Percentiles rank a stretch among this genome's conserved stretches.
Evolutionary conservation across 805 yeast genomes (phyloP).

Genomic region (Saccharomycopsis sp.): DNA sequence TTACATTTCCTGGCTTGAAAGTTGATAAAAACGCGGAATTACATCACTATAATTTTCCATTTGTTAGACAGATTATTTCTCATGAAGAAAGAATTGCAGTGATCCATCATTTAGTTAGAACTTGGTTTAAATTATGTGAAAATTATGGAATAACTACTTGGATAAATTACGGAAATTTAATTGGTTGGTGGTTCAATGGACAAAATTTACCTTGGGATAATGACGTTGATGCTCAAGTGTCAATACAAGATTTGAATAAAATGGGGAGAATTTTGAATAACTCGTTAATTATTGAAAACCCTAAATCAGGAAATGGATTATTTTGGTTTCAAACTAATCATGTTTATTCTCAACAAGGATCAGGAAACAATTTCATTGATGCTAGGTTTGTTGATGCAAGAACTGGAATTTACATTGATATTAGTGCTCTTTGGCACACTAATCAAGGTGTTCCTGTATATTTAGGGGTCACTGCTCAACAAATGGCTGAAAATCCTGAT

Average conservation of each 20-base stretch:
- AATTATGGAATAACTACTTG: constrained; percentile 43
- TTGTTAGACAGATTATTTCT: constrained; percentile 27
- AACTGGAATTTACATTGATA: constrained; percentile 44
- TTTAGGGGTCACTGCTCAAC: constrained; percentile 30
- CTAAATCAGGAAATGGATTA: constrained; percentile 29
- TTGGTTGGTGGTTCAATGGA: constrained; percentile 60
- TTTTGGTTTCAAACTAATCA: constrained; percentile 31
- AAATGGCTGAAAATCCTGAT: constrained; percentile 12
- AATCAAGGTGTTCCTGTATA: constrained; percentile 31
- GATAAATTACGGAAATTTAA: constrained; percentile 58
- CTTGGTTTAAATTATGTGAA: constrained; percentile 47
- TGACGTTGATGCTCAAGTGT: constrained; percentile 57
- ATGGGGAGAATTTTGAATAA: constrained; percentile 44
- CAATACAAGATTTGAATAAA: constrained; percentile 36
- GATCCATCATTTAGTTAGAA: constrained; percentile 42
- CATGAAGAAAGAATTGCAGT: constrained; percentile 27
- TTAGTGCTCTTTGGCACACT: constrained; percentile 34
- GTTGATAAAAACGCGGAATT: constrained; percentile 25
- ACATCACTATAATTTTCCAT: constrained; percentile 30
- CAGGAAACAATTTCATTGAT: constrained; percentile 37
- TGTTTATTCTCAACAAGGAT: constrained; percentile 29
- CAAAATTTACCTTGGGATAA: constrained; percentile 54
- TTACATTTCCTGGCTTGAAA: constrained; percentile 26
- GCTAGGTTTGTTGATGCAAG: constrained; percentile 43
- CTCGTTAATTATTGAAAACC: constrained; percentile 39